Evolutionary conservation across 768 basidiomycete genomes (phyloP).

Genomic region (Jaapia argillacea): DNA sequence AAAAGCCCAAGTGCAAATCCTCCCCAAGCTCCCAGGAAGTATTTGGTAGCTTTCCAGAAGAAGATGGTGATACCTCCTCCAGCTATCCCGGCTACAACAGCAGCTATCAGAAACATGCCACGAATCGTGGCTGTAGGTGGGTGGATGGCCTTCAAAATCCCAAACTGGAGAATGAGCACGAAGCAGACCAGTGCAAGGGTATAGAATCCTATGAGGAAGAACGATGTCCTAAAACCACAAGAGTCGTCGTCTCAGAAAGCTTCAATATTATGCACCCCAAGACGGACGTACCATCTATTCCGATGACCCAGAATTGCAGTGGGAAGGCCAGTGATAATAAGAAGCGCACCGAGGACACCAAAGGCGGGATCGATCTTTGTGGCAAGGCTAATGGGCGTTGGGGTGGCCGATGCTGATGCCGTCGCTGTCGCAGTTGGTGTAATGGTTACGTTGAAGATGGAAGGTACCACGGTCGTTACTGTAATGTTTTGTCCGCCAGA

Average conservation of each 20-base stretch:
- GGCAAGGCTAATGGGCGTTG: conserved; percentile 33
- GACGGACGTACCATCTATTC: conserved; percentile 70
- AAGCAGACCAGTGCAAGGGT: conserved; percentile 77
- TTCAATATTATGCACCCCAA: not conserved
- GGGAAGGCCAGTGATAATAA: conserved; percentile 84
- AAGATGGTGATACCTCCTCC: conserved; percentile 85
- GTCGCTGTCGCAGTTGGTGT: conserved; percentile 32
- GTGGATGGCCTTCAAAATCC: conserved; percentile 75
- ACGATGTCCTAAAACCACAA: conserved; percentile 58
- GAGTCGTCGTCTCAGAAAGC: not conserved
- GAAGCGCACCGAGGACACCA: conserved; percentile 77
- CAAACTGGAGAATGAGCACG: conserved; percentile 82
- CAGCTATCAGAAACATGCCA: conserved; percentile 85
- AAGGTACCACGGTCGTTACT: conserved; percentile 47
- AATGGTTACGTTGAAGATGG: conserved; percentile 44
- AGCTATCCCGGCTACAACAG: conserved; percentile 67
- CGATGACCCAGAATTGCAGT: conserved; percentile 91
- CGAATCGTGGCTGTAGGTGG: conserved; percentile 71
- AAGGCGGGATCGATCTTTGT: conserved; percentile 83
- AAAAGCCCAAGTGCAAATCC: conserved; percentile 84
- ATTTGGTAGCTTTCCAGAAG: conserved; percentile 86
- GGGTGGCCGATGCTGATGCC: conserved; percentile 32
- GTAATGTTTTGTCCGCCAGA: conserved; percentile 39
- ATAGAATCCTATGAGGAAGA: conserved; percentile 91
- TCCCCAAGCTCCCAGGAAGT: conserved; percentile 74